Conservation (phyloP, 352 stramenopile species). For the Hyaloperonospora brassicae region DNA sequence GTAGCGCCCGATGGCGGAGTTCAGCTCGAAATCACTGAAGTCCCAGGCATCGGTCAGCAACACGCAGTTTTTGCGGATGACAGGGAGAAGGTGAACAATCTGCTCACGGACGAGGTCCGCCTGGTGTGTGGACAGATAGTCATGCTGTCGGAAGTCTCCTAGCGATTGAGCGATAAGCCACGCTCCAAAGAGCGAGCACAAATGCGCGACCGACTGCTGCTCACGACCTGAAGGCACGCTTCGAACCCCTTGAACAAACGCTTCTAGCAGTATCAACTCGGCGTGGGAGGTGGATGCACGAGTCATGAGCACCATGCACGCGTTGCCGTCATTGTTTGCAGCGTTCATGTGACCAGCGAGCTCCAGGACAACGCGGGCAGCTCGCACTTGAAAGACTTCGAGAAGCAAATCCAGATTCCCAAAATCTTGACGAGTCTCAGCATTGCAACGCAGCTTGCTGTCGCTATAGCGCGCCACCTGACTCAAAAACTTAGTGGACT, state of each 20-base stretch:
- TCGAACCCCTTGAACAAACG: slow-evolving; percentile 25
- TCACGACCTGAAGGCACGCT: slow-evolving; percentile 23
- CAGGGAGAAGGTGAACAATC: slow-evolving; percentile 28
- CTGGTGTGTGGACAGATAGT: slow-evolving; percentile 48
- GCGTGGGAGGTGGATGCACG: slow-evolving; percentile 38
- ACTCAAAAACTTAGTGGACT: slow-evolving; percentile 28
- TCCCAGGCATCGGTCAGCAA: slow-evolving; percentile 39
- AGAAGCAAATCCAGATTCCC: slow-evolving; percentile 31
- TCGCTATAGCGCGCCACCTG: slow-evolving; percentile 28
- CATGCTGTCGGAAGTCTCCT: slow-evolving; percentile 48
- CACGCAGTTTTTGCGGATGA: slow-evolving; percentile 43
- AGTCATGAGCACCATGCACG: slow-evolving; percentile 49
- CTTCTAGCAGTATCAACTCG: slow-evolving; percentile 37
- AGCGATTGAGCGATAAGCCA: slow-evolving; percentile 43
- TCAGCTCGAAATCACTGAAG: slow-evolving; percentile 63
- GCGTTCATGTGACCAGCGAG: slow-evolving; percentile 31
- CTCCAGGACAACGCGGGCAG: slow-evolving; percentile 23
- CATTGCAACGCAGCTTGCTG: slow-evolving; percentile 29
- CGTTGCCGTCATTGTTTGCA: slow-evolving; percentile 41
- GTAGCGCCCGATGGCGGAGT: slow-evolving; percentile 50
- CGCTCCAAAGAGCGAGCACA: slow-evolving; percentile 37
- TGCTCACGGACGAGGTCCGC: slow-evolving; percentile 30
- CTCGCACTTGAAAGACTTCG: slow-evolving; percentile 34
- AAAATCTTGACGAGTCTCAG: slow-evolving; percentile 24
- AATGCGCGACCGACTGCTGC: slow-evolving; percentile 21